phyloP scores from a whole-genome alignment of 2,329 filamentous ascomycete species.

The Cryphonectria japonica region DNA sequence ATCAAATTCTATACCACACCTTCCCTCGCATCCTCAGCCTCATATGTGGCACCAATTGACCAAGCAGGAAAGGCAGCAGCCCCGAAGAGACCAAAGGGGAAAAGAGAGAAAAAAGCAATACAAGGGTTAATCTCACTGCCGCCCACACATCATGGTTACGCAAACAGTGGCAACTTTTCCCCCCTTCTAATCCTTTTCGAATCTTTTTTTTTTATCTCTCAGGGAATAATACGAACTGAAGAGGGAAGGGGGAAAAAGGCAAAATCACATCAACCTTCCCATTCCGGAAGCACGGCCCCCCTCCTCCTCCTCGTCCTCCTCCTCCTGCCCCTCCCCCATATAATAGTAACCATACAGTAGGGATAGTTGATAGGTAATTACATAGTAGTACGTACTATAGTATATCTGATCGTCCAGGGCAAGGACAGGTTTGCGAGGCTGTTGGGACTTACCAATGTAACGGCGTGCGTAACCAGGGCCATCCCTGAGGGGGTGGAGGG shows the following conservation, averaged over 20 bases:
- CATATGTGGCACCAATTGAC: neutral
- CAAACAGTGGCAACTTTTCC: conserved; percentile 12
- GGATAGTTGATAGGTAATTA: too few relatives aligned
- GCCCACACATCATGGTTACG: neutral
- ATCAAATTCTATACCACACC: neutral
- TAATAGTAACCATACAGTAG: neutral
- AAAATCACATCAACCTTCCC: conserved; percentile 9
- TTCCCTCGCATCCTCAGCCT: neutral
- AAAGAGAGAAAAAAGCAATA: neutral
- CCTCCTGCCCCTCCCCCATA: neutral
- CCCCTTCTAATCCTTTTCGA: too few relatives aligned
- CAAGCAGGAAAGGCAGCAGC: neutral
- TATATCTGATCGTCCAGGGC: conserved; percentile 1
- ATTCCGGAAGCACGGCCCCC: conserved; percentile 3
- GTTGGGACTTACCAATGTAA: conserved; percentile 3
- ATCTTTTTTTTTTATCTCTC: neutral
- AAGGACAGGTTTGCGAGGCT: conserved; percentile 2
- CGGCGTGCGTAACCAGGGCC: neutral
- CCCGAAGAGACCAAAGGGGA: too few relatives aligned
- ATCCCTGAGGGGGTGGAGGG: neutral
- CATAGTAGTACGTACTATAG: neutral
- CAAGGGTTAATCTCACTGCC: neutral
- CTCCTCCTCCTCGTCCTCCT: too few relatives aligned
- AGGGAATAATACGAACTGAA: conserved; percentile 7
- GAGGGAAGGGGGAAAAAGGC: neutral